Evolutionary conservation across 306 rosid genomes (phyloP), one percentile per base, ranked within the genome.

Genomic region (Malus domestica): DNA sequence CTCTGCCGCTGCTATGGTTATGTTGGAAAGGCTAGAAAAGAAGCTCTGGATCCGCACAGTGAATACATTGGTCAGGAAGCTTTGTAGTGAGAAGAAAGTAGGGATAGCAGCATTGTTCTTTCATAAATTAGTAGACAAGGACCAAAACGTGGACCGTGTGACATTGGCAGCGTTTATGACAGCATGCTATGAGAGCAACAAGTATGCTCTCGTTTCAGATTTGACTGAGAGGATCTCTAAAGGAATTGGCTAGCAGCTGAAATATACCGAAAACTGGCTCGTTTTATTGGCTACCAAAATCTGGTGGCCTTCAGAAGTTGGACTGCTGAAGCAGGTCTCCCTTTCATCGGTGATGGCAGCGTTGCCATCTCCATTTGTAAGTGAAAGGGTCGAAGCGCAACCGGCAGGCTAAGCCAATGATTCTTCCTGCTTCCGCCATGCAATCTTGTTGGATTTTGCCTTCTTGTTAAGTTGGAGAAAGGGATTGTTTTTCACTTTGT

Each of bases 41-140:
- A 92, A 87, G 80, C 92, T 64, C 32, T 90, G 97, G 97, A 86
- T 86, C 71, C 85, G 84, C 59, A 92, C 96, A 0, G 97, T 85
- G 60, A 86, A 83, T 64, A 89, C 96, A 15, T 77, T 95, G 81
- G 76, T 92, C 71, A 78, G 97, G 86, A 95, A 95, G 86, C 93
- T 95, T 51, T 80, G 97, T 71, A 80, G 84, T 2, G 96, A 92
- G 86, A 81, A 40, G 74, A 95, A 92, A 86, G 99, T 92, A 14
- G 98, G 93, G 55, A 85, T 89, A 73, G 97, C 97, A 15, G 92
- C 99, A 15, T 78, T 92, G 83, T 89, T 95, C 88, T 89, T 92
- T 69, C 89, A 90, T 59, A 89, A 85, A 82, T 73, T 95, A 80
- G 76, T 88, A 54, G 97, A 92, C 70, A 83, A 86, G 83, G 90